Evolutionary conservation across 306 rosid genomes (phyloP), one percentile per base, ranked within the genome.

Genomic region (Cucurbita ficifolia): DNA sequence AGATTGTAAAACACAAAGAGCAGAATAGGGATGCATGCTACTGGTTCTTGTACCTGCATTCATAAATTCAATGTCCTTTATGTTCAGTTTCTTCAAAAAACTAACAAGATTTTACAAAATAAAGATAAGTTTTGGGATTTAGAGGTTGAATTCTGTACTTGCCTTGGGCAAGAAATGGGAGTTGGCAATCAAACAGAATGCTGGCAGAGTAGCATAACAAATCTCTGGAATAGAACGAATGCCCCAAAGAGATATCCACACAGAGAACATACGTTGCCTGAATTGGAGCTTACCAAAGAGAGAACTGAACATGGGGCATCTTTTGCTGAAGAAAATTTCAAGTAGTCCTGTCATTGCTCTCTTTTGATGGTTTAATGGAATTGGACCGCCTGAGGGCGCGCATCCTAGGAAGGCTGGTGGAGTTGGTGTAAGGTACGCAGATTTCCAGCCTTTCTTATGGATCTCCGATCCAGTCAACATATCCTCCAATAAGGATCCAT

Each of bases 161-260:
- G 89, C 96, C 96, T 79, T 73, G 51, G 91, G 98, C 22, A 90
- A 70, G 81, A 92, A 83, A 57, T 48, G 78, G n/a, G 90, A 72
- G 87, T 90, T 78, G 78, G 85, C 69, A 35, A 88, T 74, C 74
- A 88, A 75, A 80, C 91, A 84, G 72, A 80, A 83, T 1, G 90
- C 64, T 10, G 84, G 73, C 6, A 92, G 83, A 74, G 45, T 29
- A 4, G 89, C 85, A 62, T 87, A 92, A 58, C 79, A 80, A 0
- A 86, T 14, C 83, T 84, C 89, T 3, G 77, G 50, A 43, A 87
- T 8, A 11, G 87, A 55, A 17, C 77, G 56, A 2, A 87, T 1
- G 4, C 78, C 89, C 91, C 91, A 90, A 2, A 64, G 39, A 0
- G 29, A 4, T 22, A 84, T 0, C 88, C 85, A 88, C 75, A 87